phyloP scores from a whole-genome alignment of 257 asterid species.

The Perilla frutescens region DNA sequence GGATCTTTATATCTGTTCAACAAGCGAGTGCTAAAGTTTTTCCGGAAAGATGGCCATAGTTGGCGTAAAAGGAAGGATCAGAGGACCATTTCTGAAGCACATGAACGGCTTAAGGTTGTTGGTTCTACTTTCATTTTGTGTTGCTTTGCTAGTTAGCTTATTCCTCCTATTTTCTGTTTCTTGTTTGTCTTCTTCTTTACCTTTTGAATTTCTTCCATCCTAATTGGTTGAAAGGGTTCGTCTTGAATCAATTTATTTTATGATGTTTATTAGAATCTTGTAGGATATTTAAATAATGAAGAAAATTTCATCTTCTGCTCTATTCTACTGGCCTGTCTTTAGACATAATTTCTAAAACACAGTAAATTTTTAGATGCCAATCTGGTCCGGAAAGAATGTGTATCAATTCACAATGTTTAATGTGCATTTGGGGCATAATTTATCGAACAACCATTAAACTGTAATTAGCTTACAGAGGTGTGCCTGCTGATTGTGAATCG shows the following conservation, averaged over 20 bases:
- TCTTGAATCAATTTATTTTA: background rate
- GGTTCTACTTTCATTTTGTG: constrained; percentile 29
- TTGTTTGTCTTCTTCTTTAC: constrained; percentile 1
- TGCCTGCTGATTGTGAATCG: constrained; percentile 25
- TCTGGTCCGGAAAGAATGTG: constrained; percentile 8
- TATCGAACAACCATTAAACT: constrained; percentile 16
- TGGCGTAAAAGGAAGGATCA: constrained; percentile 97
- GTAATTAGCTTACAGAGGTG: constrained; percentile 1
- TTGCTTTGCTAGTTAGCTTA: background rate
- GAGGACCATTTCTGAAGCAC: constrained; percentile 91
- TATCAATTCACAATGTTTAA: background rate
- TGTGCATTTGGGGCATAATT: constrained; percentile 11
- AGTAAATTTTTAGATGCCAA: constrained; percentile 18
- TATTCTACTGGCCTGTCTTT: constrained; percentile 30
- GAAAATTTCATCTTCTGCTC: constrained; percentile 8
- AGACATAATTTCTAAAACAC: constrained; percentile 1
- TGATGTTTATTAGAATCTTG: constrained; percentile 3
- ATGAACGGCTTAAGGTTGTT: constrained; percentile 92
- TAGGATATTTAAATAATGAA: constrained; percentile 3
- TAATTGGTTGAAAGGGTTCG: constrained; percentile 15
- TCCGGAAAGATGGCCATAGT: constrained; percentile 93
- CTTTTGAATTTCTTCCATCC: background rate
- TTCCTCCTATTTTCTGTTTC: background rate
- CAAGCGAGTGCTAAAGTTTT: constrained; percentile 79
- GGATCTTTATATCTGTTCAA: constrained; percentile 84